Conservation (phyloP, 2,329 filamentous ascomycete genomes). For the Aspergillus hortae region DNA sequence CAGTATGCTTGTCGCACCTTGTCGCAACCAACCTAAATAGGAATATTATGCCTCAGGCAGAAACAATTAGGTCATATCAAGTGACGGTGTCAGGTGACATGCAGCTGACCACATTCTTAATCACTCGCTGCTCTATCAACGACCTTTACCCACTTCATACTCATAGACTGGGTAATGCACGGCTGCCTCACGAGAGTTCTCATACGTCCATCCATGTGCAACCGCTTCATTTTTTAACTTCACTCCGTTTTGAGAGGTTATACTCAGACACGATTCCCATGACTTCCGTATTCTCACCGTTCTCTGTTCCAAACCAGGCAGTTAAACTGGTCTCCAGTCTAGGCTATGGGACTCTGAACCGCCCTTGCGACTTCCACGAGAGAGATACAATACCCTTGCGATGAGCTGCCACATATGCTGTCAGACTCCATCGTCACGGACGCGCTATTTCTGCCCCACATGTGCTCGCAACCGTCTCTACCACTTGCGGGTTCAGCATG, state of each 20-base stretch:
- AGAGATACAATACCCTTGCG: conserved; percentile 20
- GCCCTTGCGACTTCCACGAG: conserved; percentile 12
- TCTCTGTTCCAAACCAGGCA: neutral
- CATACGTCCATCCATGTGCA: too few species aligned
- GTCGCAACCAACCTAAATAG: neutral
- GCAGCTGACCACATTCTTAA: too few species aligned
- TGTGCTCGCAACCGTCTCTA: conserved; percentile 70
- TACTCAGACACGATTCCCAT: neutral
- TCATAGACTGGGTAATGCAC: neutral
- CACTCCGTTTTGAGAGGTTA: neutral
- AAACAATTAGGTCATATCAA: neutral
- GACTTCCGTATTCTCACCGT: neutral
- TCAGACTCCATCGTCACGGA: conserved; percentile 51
- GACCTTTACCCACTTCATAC: too few species aligned
- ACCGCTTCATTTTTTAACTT: neutral
- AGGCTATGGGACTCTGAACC: conserved; percentile 22
- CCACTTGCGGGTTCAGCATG: conserved; percentile 58
- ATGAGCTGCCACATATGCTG: conserved; percentile 70
- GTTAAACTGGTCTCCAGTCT: neutral
- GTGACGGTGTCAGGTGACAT: neutral
- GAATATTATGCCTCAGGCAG: neutral
- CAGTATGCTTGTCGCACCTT: too few species aligned
- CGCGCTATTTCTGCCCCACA: conserved; percentile 65
- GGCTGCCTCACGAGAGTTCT: neutral
- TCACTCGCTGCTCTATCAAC: too few species aligned